Conservation (phyloP, 2,329 filamentous ascomycete species). For the Hypoxylon sp. region DNA sequence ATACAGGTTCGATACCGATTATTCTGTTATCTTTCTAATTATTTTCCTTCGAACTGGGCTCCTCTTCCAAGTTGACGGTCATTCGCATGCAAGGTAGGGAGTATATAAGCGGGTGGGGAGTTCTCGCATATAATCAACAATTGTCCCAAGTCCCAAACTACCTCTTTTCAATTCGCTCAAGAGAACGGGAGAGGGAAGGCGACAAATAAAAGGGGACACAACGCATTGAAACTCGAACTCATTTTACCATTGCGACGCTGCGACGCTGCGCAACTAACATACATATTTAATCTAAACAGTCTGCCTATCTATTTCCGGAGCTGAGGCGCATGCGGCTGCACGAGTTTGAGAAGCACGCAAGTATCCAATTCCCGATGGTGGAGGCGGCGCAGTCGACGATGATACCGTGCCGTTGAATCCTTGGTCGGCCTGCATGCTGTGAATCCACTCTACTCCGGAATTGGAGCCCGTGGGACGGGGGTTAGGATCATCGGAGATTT, state of each 20-base stretch:
- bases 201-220: not conserved
- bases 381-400: constrained; percentile 20
- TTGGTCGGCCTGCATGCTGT: not conserved
- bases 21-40: not conserved
- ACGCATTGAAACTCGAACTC: not conserved
- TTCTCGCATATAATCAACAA: not conserved
- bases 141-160: not conserved
- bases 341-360: constrained; percentile 2
- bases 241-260: not conserved
- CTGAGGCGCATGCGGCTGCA: constrained; percentile 11
- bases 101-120: not conserved
- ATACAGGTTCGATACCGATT: not conserved
- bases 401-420: constrained; percentile 5
- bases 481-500: not conserved
- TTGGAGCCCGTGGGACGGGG: constrained; percentile 2
- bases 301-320: constrained; percentile 14
- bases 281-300: constrained; percentile 2
- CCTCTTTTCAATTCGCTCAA: not conserved
- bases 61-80: not conserved
- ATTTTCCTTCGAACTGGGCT: not conserved
- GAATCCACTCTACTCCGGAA: constrained; percentile 4
- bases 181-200: not conserved
- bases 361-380: not conserved
- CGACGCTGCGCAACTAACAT: not conserved
- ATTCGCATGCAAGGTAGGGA: no score